Evolutionary conservation across 495 filamentous ascomycete species (phyloP), one percentile per base, ranked within the genome.

Genomic region (Tuber aestivum): DNA sequence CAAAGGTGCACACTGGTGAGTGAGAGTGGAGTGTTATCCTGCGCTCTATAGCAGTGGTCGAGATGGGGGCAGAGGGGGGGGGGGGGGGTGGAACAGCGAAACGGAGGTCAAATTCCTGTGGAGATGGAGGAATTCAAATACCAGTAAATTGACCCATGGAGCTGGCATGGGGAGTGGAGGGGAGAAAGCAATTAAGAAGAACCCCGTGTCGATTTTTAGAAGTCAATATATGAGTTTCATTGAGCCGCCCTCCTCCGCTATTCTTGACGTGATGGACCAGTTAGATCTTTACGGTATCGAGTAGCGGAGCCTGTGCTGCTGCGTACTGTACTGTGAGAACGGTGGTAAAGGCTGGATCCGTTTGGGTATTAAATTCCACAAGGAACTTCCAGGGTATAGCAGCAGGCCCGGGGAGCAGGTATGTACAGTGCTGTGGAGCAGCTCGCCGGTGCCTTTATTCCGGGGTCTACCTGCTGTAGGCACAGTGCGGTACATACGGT

Each of bases 381-480:
- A 35, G 27, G 56, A 65, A 65, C 56, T 65, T 65, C 77, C 76
- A 41, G 65, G 78, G 70, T 79, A 70, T 70, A 69, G 75, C 40
- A 70, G 35, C 40, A 70, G 35, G 56, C 70, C 78, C 72, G 75
- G 75, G 78, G 50, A 79, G 73, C 75, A 75, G 65, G 78, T 79
- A 79, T 70, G 73, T 72, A 72, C 38, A 40, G 38, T 40, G 7
- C 56, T 65, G 56, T 65, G 32, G 14, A 74, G 70, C 44, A 79
- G 70, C 61, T 75, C 41, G 76, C 75, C 56, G 78, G 77, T 76
- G 76, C 73, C 70, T 79, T 71, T 73, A 76, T 79, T 69, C 78
- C 76, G 79, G 78, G 76, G 77, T 79, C 78, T 79, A 73, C 75
- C 50, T 61, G 77, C 76, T 72, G 71, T 77, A 70, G 41, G 70